phyloP scores from a whole-genome alignment of 495 filamentous ascomycete genomes.

The Pyrenula aspistea region DNA sequence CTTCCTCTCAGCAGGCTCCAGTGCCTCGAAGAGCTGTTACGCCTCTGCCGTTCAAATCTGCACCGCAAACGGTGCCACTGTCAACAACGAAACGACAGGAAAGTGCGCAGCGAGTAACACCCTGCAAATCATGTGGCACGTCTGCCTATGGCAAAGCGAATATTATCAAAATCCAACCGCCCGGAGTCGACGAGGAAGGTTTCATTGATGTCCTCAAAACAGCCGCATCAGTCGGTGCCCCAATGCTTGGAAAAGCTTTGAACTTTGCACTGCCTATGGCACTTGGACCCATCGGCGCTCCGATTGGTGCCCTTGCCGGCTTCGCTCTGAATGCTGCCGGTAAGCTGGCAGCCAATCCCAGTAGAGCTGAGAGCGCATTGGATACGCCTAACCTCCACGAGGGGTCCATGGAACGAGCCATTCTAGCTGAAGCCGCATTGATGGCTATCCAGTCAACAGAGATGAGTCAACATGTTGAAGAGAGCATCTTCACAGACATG shows the following conservation, averaged over 20 bases:
- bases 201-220: constrained; percentile 16
- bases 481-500: constrained; percentile 13
- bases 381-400: constrained; percentile 1
- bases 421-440: constrained; percentile 20
- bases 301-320: constrained; percentile 13
- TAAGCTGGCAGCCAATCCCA: constrained; percentile 4
- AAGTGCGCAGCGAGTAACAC: background rate
- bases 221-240: constrained; percentile 3
- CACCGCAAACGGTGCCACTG: background rate
- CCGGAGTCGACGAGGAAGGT: constrained; percentile 7
- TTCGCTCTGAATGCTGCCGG: constrained; percentile 11
- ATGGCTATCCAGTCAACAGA: constrained; percentile 7
- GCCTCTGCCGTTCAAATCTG: background rate
- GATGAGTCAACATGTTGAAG: constrained; percentile 3
- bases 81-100: constrained; percentile 3
- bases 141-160: background rate
- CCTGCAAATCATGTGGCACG: background rate
- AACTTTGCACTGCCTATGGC: constrained; percentile 5
- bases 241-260: constrained; percentile 1
- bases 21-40: background rate
- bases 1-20: background rate
- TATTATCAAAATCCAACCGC: background rate
- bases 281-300: constrained; percentile 15
- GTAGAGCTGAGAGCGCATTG: constrained; percentile 3
- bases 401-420: constrained; percentile 16